Conservation (phyloP, 2,329 filamentous ascomycete species). For the Neophaeococcomyces aloes region DNA sequence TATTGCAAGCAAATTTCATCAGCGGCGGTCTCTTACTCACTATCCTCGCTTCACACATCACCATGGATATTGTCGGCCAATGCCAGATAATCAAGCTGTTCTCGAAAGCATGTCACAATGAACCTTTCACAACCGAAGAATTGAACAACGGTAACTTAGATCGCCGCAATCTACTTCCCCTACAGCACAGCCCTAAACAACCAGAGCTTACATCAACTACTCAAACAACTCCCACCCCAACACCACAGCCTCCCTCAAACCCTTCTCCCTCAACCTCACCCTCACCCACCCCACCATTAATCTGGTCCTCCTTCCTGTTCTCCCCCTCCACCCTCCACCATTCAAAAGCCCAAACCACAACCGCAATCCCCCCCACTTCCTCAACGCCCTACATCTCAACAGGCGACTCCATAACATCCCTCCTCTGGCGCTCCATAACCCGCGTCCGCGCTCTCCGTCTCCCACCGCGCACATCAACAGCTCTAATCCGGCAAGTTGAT, state of each 20-base stretch:
- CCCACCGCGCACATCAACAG: no score
- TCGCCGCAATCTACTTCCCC: constrained; percentile 30
- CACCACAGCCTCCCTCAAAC: constrained; percentile 12
- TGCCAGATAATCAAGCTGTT: constrained; percentile 39
- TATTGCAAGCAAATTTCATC: constrained; percentile 42
- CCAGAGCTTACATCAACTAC: constrained; percentile 19
- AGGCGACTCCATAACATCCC: no score
- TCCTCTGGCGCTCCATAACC: no score
- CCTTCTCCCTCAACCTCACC: constrained; percentile 25
- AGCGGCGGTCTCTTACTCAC: constrained; percentile 41
- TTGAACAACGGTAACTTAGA: constrained; percentile 33
- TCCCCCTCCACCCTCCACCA: no score
- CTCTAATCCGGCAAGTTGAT: no score
- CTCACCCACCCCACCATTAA: no score
- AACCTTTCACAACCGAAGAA: constrained; percentile 39
- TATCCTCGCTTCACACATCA: constrained; percentile 39
- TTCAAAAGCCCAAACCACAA: no score
- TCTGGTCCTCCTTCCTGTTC: no score
- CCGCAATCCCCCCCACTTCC: no score
- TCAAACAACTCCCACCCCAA: background rate
- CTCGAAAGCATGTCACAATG: constrained; percentile 38
- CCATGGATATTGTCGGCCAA: constrained; percentile 44
- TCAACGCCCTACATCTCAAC: no score
- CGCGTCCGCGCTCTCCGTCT: no score
- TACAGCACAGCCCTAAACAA: constrained; percentile 30